These are phyloP conservation scores for Sporobolomyces pararoseus DNA, from an alignment of 768 basidiomycete species.

Conservation along the genomic window DNA sequence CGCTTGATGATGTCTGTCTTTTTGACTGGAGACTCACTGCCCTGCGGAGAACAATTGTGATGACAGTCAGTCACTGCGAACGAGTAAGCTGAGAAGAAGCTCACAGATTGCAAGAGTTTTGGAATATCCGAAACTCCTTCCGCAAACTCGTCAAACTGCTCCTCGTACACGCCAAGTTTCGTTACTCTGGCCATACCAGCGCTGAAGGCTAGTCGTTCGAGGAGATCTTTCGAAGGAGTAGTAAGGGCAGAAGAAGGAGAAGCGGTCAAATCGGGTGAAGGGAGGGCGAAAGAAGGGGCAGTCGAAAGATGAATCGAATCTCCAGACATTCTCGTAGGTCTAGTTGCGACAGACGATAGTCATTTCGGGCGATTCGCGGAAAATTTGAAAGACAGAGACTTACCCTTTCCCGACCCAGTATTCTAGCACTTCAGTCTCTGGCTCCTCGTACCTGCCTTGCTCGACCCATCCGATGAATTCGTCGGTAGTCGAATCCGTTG, in stretches of 20 bases:
- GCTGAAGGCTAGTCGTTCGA: conserved; percentile 43
- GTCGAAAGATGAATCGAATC: conserved; percentile 32
- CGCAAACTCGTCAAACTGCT: conserved; percentile 43
- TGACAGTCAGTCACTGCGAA: background rate
- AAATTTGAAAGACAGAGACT: background rate
- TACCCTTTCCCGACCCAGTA: conserved; percentile 35
- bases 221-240: conserved; percentile 37
- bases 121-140: conserved; percentile 36
- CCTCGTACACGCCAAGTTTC: conserved; percentile 46
- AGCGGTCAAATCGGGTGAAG: background rate
- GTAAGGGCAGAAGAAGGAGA: background rate
- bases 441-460: conserved; percentile 38
- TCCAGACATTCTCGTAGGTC: conserved; percentile 29
- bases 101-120: conserved; percentile 31
- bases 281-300: background rate
- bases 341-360: background rate
- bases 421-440: conserved; percentile 43
- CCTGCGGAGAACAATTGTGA: conserved; percentile 5
- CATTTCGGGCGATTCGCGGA: background rate
- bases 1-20: conserved; percentile 78
- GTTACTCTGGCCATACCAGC: conserved; percentile 43
- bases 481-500: background rate
- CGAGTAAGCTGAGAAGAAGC: too few species aligned
- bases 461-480: conserved; percentile 35
- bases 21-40: conserved; percentile 41